These are phyloP conservation scores for Aureobasidium sp. DNA, from an alignment of 2,329 filamentous ascomycete species.

Conservation along the genomic window DNA sequence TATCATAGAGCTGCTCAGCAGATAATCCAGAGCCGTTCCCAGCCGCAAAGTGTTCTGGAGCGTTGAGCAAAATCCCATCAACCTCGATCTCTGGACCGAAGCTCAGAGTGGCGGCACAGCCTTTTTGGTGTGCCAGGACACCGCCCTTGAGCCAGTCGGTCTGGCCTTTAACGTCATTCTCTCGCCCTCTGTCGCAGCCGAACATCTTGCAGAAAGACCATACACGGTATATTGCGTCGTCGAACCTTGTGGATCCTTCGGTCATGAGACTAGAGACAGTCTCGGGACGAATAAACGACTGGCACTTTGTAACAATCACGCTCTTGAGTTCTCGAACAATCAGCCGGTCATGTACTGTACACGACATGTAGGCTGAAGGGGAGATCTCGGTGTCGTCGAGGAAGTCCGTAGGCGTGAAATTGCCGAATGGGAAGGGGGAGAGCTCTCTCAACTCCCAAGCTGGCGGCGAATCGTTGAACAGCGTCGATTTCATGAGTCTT, in stretches of 20 bases:
- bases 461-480: slow-evolving; percentile 49
- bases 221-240: slow-evolving; percentile 58
- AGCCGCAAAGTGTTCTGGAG: slow-evolving; percentile 50
- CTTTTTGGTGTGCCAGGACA: slow-evolving; percentile 42
- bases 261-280: slow-evolving; percentile 49
- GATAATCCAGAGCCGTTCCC: slow-evolving; percentile 51
- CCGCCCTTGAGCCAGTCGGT: slow-evolving; percentile 59
- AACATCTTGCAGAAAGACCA: slow-evolving; percentile 62
- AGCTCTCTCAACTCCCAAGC: slow-evolving; percentile 57
- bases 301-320: slow-evolving; percentile 50
- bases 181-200: slow-evolving; percentile 50
- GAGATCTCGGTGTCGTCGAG: slow-evolving; percentile 45
- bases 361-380: slow-evolving; percentile 44
- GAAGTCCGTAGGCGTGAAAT: slow-evolving; percentile 21
- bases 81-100: slow-evolving; percentile 43
- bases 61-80: slow-evolving; percentile 48
- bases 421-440: slow-evolving; percentile 37
- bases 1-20: slow-evolving; percentile 53
- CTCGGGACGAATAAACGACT: slow-evolving; percentile 50
- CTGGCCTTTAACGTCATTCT: slow-evolving; percentile 53
- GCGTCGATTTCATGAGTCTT: slow-evolving; percentile 43
- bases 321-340: slow-evolving; percentile 49
- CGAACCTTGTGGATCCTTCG: slow-evolving; percentile 43
- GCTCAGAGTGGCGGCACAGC: slow-evolving; percentile 39
- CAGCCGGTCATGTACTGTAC: slow-evolving; percentile 47